phyloP scores from a whole-genome alignment of 2,329 filamentous ascomycete species.

The Calonectria hongkongensis region DNA sequence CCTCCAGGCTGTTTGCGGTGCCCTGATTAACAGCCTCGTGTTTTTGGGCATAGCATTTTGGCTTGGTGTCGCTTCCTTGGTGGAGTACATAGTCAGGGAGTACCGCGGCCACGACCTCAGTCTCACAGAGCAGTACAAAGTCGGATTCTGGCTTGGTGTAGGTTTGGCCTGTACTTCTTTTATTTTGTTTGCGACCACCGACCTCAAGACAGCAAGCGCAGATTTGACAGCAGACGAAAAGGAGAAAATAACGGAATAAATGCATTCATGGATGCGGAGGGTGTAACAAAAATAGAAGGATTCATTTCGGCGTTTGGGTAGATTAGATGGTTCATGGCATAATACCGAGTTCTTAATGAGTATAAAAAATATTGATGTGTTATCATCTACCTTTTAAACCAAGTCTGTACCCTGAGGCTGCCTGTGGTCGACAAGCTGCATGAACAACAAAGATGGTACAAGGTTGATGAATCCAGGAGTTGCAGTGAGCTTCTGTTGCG shows the following conservation, averaged over 20 bases:
- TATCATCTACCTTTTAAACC: too few species aligned
- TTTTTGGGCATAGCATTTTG: constrained; percentile 32
- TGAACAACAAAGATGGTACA: too few species aligned
- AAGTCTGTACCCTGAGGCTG: too few species aligned
- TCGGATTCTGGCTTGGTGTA: constrained; percentile 14
- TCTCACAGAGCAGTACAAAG: not conserved
- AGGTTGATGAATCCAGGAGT: too few species aligned
- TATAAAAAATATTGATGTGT: too few species aligned
- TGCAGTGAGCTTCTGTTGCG: too few species aligned
- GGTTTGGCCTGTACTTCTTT: not conserved
- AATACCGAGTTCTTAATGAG: too few species aligned
- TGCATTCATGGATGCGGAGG: too few species aligned
- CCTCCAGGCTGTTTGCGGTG: constrained; percentile 21
- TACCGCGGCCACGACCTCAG: not conserved
- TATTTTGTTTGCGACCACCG: not conserved
- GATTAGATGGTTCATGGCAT: too few species aligned
- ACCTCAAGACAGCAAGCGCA: constrained; percentile 10
- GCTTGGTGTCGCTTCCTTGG: constrained; percentile 1
- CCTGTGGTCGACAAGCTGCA: too few species aligned
- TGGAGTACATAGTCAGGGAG: not conserved
- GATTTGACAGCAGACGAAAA: constrained; percentile 13
- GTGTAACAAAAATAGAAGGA: too few species aligned
- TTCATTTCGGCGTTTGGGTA: too few species aligned
- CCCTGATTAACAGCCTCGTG: constrained; percentile 29
- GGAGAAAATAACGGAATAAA: constrained; percentile 20